Evolutionary conservation across 495 filamentous ascomycete genomes (phyloP), one percentile per base, ranked within the genome.

Genomic region (Diplogelasinospora grovesii): DNA sequence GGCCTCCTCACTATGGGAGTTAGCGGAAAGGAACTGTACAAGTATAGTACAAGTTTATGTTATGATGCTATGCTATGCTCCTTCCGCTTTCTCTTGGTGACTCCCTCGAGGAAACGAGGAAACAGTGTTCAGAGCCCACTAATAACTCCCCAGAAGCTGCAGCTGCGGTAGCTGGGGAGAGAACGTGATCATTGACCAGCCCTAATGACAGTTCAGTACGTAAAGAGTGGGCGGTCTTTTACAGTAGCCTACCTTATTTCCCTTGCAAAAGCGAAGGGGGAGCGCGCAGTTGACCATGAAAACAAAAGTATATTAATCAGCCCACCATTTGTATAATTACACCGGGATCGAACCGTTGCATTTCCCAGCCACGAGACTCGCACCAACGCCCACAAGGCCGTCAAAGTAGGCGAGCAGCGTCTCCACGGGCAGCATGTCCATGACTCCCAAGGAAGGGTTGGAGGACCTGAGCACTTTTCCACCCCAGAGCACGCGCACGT

Each of bases 71-170:
- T 33, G 30, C n/a, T 33, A 33, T 6, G 14, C 15, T 18, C 15
- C 30, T 19, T 33, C 9, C 15, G 30, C 9, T 33, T 33, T 8
- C 15, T 14, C 30, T 8, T 18, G 30, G 15, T 8, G 5, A 33
- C n/a, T 16, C 11, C 15, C 10, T 18, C 4, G 18, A 18, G 30
- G 14, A 5, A 33, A 3, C 4, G 5, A 28, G 13, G 18, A 14
- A 41, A 41, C 46, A 41, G 28, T 65, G 70, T 88, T 92, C 50
- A 77, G 82, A 26, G 85, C 86, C 77, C 80, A 89, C 63, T 97
- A 89, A 65, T 96, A 99, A 52, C 85, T 94, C 1, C 92, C 92
- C 59, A 99, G 63, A 66, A 99, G n/a, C n/a, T n/a, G n/a, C n/a
- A n/a, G n/a, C n/a, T n/a, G n/a, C n/a, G n/a, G n/a, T n/a, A n/a